Evolutionary conservation across 108 stramenopile species (phyloP).

Genomic region (Chaetoceros muelleri): DNA sequence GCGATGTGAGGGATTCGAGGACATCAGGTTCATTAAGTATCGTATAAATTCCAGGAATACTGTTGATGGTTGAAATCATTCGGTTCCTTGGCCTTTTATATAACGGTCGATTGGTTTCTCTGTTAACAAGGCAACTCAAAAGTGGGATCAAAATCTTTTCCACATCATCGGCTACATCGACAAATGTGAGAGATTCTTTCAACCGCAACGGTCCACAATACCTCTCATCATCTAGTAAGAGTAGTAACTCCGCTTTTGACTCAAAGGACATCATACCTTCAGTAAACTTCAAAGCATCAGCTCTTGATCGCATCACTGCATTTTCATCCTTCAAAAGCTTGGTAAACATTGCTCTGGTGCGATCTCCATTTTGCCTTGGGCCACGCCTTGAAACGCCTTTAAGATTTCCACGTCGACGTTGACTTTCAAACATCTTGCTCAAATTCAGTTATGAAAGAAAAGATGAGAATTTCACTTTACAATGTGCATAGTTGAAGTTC

Average conservation of each 20-base stretch:
- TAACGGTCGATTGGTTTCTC: conserved; percentile 21
- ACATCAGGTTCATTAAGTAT: conserved; percentile 7
- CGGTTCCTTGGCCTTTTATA: conserved; percentile 13
- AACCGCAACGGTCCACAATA: conserved; percentile 19
- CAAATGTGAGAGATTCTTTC: conserved; percentile 18
- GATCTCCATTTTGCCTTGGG: too few relatives aligned
- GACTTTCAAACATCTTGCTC: too few relatives aligned
- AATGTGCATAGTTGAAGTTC: too few relatives aligned
- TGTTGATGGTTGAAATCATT: conserved; percentile 9
- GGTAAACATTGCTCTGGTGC: too few relatives aligned
- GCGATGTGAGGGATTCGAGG: not conserved
- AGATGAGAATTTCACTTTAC: too few relatives aligned
- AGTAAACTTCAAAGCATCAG: conserved; percentile 16
- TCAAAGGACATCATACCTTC: conserved; percentile 27
- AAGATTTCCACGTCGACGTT: too few relatives aligned
- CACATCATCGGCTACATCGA: conserved; percentile 10
- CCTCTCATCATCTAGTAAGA: conserved; percentile 16
- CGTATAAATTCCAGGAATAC: conserved; percentile 14
- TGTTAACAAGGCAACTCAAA: conserved; percentile 13
- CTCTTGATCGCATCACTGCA: conserved; percentile 5
- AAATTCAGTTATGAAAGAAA: too few relatives aligned
- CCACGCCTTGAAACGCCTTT: too few relatives aligned
- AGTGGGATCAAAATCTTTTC: conserved; percentile 20
- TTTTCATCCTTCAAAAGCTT: conserved; percentile 15
- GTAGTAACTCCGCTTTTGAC: conserved; percentile 26